Evolutionary conservation across 2,329 filamentous ascomycete genomes (phyloP).

Genomic region (Neofusicoccum umdonicola): DNA sequence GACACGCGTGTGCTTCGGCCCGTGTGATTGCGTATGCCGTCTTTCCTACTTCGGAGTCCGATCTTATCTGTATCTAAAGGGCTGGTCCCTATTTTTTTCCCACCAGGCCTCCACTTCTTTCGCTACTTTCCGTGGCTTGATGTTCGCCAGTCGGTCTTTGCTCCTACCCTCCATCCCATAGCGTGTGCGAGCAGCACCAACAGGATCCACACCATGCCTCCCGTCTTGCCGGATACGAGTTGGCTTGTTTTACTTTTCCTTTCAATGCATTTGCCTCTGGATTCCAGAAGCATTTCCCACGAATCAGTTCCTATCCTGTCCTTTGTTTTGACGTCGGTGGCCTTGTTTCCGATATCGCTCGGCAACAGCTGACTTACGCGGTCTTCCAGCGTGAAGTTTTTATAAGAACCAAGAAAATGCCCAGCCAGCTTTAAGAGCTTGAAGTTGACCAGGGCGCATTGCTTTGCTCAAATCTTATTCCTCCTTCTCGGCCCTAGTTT

Average conservation of each 20-base stretch:
- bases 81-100: not conserved
- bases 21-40: not conserved
- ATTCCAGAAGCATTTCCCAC: not conserved
- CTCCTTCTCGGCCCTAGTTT: not conserved
- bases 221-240: not conserved
- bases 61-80: not conserved
- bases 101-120: not conserved
- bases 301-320: not conserved
- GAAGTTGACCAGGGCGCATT: not conserved
- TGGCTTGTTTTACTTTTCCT: not conserved
- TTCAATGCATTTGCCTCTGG: not conserved
- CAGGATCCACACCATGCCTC: not conserved
- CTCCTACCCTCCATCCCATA: not conserved
- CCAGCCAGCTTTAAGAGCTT: not conserved
- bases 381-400: not conserved
- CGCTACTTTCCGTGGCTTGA: not conserved
- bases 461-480: not conserved
- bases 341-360: constrained; percentile 13
- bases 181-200: not conserved
- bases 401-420: constrained; percentile 4
- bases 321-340: constrained; percentile 6
- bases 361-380: not conserved
- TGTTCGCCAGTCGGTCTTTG: not conserved
- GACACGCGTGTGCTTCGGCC: not conserved
- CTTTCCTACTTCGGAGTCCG: not conserved